Conservation (phyloP, 140 eudicot species). For the Senecio squalidus region DNA sequence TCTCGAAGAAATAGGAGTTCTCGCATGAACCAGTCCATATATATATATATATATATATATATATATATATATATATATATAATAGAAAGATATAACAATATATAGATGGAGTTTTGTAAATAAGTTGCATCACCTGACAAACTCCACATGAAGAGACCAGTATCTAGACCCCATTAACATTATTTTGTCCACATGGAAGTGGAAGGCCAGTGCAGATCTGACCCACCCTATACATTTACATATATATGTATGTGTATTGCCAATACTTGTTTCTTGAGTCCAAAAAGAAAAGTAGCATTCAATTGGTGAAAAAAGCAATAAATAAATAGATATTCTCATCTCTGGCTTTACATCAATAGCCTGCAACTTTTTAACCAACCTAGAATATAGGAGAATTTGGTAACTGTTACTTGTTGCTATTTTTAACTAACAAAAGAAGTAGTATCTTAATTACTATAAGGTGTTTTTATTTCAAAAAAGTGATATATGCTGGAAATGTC, state of each 20-base stretch:
- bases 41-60: too few species aligned
- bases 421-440: conserved; percentile 5
- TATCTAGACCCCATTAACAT: conserved; percentile 55
- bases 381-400: conserved; percentile 5
- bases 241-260: conserved; percentile 21
- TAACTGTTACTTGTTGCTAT: not conserved
- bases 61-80: not conserved
- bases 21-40: too few species aligned
- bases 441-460: not conserved
- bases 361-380: not conserved
- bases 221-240: conserved; percentile 28
- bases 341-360: conserved; percentile 19
- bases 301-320: not conserved
- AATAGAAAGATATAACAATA: not conserved
- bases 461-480: conserved; percentile 9
- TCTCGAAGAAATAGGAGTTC: too few species aligned
- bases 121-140: conserved; percentile 58
- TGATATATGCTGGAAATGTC: conserved; percentile 37
- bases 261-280: conserved; percentile 28
- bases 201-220: conserved; percentile 40
- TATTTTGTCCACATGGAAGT: conserved; percentile 66
- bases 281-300: conserved; percentile 12
- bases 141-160: conserved; percentile 67
- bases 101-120: conserved; percentile 25
- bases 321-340: conserved; percentile 12